Conservation (phyloP, 2,329 filamentous ascomycete genomes). For the Rasamsonia emersonii region DNA sequence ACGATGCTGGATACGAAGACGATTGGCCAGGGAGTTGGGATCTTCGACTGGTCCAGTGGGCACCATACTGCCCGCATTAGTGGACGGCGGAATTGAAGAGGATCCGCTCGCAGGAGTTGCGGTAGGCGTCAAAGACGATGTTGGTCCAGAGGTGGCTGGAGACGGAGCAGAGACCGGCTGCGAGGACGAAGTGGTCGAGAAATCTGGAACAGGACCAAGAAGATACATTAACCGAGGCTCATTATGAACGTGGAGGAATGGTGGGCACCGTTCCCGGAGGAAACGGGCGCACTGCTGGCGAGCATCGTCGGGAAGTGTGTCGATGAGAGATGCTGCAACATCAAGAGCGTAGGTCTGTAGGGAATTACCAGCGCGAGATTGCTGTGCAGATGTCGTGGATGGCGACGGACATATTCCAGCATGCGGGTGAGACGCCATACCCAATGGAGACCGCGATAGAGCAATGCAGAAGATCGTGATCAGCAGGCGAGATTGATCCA, state of each 20-base stretch:
- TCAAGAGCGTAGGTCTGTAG: conserved; percentile 36
- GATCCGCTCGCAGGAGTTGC: conserved; percentile 13
- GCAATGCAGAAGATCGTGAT: conserved; percentile 33
- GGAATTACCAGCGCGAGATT: conserved; percentile 23
- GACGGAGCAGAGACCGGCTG: conserved; percentile 23
- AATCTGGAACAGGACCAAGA: conserved; percentile 30
- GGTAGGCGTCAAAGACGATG: conserved; percentile 17
- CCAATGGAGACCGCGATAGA: conserved; percentile 27
- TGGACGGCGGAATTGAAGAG: conserved; percentile 12
- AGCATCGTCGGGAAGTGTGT: conserved; percentile 36
- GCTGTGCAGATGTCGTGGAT: conserved; percentile 14
- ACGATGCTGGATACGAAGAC: conserved; percentile 29
- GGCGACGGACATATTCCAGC: conserved; percentile 20
- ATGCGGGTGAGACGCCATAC: conserved; percentile 22
- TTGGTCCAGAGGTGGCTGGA: conserved; percentile 23
- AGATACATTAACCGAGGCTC: conserved; percentile 33
- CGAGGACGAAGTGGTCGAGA: conserved; percentile 10
- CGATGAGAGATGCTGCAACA: conserved; percentile 36
- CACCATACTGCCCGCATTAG: conserved; percentile 6
- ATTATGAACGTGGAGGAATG: conserved; percentile 28
- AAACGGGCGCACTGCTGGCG: conserved; percentile 34
- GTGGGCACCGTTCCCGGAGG: conserved; percentile 34
- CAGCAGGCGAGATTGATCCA: conserved; percentile 29
- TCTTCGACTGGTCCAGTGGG: conserved; percentile 17
- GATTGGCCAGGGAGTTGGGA: conserved; percentile 18